These are phyloP conservation scores for Cystofilobasidium ferigula DNA, from an alignment of 768 basidiomycete species.

Conservation along the genomic window DNA sequence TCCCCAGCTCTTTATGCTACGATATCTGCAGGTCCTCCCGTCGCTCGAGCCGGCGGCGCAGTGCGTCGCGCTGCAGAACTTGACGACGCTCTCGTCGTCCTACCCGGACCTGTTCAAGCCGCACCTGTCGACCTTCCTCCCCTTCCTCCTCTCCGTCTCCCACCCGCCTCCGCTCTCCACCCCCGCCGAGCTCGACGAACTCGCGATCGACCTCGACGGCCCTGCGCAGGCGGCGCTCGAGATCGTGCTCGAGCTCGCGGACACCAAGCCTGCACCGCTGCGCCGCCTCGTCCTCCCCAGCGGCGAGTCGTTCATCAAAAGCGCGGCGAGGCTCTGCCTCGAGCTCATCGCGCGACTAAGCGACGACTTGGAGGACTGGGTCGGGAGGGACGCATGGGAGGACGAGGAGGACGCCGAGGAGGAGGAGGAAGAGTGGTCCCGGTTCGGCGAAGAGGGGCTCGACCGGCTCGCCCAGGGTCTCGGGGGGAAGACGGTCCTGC, in stretches of 20 bases:
- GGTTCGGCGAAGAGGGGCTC: constrained; percentile 68
- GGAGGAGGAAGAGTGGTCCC: constrained; percentile 46
- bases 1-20: neutral
- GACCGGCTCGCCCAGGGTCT: constrained; percentile 72
- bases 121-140: constrained; percentile 56
- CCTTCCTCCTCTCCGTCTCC: constrained; percentile 41
- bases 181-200: constrained; percentile 49
- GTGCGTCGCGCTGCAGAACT: constrained; percentile 35
- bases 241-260: constrained; percentile 69
- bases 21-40: neutral
- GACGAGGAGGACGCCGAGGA: constrained; percentile 49
- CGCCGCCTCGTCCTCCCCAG: constrained; percentile 49
- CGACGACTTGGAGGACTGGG: constrained; percentile 47
- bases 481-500: constrained; percentile 57
- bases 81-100: constrained; percentile 59
- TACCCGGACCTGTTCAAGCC: constrained; percentile 63
- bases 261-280: constrained; percentile 62
- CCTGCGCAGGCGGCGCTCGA: constrained; percentile 65
- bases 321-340: constrained; percentile 37
- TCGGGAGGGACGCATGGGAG: constrained; percentile 42
- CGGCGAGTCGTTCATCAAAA: constrained; percentile 69
- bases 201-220: constrained; percentile 57
- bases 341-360: constrained; percentile 34
- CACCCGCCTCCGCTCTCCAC: constrained; percentile 38
- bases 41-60: neutral